Conservation (phyloP, 345 rosid genomes). For the Barbarea vulgaris region DNA sequence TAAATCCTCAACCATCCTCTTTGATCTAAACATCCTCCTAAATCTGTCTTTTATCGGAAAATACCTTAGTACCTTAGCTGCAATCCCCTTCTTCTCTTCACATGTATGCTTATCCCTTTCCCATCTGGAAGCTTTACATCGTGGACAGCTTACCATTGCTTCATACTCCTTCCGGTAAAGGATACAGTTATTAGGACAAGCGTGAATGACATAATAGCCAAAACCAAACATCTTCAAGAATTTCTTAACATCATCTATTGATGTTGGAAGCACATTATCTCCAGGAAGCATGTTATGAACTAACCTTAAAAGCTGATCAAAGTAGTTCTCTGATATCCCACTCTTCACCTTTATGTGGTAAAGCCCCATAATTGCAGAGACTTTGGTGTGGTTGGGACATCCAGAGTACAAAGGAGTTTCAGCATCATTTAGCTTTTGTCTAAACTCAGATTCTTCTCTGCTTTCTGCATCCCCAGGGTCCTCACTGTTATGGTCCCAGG, state of each 20-base stretch:
- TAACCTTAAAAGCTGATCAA: not conserved
- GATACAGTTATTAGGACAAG: too few relatives aligned
- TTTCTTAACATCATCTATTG: too few relatives aligned
- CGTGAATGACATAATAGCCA: too few relatives aligned
- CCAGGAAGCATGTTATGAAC: not conserved
- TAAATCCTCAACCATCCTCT: too few relatives aligned
- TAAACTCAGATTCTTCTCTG: not conserved
- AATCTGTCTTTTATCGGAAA: not conserved
- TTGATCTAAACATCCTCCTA: too few relatives aligned
- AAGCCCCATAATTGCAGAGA: not conserved
- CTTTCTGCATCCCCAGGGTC: too few relatives aligned
- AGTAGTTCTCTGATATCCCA: not conserved
- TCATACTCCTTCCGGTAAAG: too few relatives aligned
- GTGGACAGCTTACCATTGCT: not conserved
- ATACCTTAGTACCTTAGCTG: not conserved
- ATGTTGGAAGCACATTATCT: too few relatives aligned
- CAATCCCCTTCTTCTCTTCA: not conserved
- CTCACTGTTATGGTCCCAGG: too few relatives aligned
- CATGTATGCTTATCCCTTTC: not conserved
- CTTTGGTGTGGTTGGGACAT: not conserved
- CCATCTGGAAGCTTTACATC: not conserved
- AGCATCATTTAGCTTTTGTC: not conserved
- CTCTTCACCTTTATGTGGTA: not conserved
- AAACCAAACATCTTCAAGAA: too few relatives aligned
- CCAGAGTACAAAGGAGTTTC: not conserved